phyloP scores from a whole-genome alignment of 164 flowering plant species.

The Vitis cinerea region DNA sequence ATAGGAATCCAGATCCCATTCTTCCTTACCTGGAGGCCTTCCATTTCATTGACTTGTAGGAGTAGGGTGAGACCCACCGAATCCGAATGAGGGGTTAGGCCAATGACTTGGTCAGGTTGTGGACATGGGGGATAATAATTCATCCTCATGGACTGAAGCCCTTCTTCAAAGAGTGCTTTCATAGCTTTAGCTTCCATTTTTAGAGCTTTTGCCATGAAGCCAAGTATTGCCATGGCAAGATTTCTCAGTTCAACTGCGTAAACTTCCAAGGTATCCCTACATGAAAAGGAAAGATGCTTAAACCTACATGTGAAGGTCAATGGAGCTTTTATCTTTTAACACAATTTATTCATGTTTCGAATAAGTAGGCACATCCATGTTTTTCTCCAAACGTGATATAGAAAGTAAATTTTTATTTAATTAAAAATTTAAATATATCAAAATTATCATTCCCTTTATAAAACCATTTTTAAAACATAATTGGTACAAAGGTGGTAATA shows the following conservation, averaged over 20 bases:
- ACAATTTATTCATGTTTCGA: no score
- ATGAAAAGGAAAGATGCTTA: not conserved
- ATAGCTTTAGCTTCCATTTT: slow-evolving; percentile 24
- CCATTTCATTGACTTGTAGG: slow-evolving; percentile 33
- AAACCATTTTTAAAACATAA: no score
- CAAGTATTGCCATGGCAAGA: slow-evolving; percentile 22
- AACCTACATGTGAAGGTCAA: not conserved
- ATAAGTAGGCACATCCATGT: no score
- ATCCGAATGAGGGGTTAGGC: slow-evolving; percentile 46
- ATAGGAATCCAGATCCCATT: slow-evolving; percentile 39
- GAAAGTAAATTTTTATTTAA: no score
- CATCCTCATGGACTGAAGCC: slow-evolving; percentile 32
- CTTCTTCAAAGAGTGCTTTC: slow-evolving; percentile 23
- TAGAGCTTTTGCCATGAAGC: slow-evolving; percentile 20
- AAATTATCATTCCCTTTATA: no score
- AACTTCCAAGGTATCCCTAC: slow-evolving; percentile 37
- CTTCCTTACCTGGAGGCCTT: slow-evolving; percentile 39
- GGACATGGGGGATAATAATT: slow-evolving; percentile 49
- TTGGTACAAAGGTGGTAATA: no score
- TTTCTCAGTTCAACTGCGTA: slow-evolving; percentile 26
- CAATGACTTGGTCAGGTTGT: slow-evolving; percentile 36
- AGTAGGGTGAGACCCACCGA: slow-evolving; percentile 31
- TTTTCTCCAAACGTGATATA: no score
- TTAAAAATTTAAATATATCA: no score
- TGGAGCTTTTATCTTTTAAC: no score